Percentiles rank a stretch among this genome's conserved stretches.
Conservation (phyloP, 2,329 filamentous ascomycete species). For the Davidsoniella eucalypti region DNA sequence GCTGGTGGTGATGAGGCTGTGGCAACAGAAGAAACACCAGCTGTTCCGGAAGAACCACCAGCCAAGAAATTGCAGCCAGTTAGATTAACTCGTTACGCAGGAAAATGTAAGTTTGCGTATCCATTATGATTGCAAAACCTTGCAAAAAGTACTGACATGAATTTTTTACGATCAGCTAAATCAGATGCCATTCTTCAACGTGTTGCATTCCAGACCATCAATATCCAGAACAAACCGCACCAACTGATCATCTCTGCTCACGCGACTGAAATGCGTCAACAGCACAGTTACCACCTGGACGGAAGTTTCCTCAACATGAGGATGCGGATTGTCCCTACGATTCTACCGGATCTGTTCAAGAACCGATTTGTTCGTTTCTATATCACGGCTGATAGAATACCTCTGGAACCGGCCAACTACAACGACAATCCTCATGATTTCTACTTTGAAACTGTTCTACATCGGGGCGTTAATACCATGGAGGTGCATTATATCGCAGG, state of each 20-base stretch:
- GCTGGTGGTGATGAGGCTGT: background rate
- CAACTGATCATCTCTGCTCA: constrained; percentile 41
- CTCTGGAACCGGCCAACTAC: constrained; percentile 36
- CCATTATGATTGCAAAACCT: background rate
- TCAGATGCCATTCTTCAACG: constrained; percentile 9
- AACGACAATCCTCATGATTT: constrained; percentile 43
- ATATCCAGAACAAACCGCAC: constrained; percentile 49
- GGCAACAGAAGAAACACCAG: background rate
- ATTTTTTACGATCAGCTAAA: background rate
- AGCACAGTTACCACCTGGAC: constrained; percentile 11
- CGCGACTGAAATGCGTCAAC: constrained; percentile 10
- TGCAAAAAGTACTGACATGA: background rate
- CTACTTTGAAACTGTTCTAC: constrained; percentile 59
- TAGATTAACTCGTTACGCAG: constrained; percentile 8
- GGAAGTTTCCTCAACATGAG: constrained; percentile 11
- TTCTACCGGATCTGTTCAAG: constrained; percentile 7
- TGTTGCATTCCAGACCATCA: constrained; percentile 40
- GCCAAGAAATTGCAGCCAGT: constrained; percentile 8
- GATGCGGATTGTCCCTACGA: constrained; percentile 11
- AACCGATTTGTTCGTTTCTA: constrained; percentile 12
- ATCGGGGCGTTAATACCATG: constrained; percentile 58
- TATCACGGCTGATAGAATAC: constrained; percentile 35
- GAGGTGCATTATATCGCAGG: constrained; percentile 64
- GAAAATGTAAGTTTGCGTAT: constrained; percentile 5
- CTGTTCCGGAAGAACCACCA: constrained; percentile 5